Evolutionary conservation across 495 filamentous ascomycete species (phyloP).

Genomic region (Penicillium paxilli): DNA sequence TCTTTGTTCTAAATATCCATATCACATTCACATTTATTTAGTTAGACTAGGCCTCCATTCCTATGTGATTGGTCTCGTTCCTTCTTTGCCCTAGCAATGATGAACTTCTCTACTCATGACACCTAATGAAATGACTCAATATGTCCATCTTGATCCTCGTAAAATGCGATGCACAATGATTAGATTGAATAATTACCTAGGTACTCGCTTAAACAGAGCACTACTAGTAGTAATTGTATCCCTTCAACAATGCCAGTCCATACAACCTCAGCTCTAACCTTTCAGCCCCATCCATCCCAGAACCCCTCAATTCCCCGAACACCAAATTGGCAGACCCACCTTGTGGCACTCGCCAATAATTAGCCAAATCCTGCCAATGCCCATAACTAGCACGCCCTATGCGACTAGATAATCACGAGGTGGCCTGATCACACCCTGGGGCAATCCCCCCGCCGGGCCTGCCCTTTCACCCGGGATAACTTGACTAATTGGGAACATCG

Average conservation of each 20-base stretch:
- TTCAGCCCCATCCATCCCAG: not conserved
- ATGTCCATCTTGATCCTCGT: not conserved
- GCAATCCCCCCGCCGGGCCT: not conserved
- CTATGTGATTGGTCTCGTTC: not conserved
- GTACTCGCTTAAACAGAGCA: too few relatives aligned
- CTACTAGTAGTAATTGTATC: too few relatives aligned
- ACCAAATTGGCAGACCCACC: not conserved
- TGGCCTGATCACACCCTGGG: not conserved
- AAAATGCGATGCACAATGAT: not conserved
- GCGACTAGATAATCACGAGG: not conserved
- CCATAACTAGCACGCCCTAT: not conserved
- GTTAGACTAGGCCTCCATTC: not conserved
- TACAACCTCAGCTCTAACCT: not conserved
- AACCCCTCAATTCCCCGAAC: not conserved
- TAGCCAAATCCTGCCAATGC: not conserved
- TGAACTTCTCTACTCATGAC: not conserved
- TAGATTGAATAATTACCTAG: too few relatives aligned
- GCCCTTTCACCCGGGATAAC: not conserved
- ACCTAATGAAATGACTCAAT: not conserved
- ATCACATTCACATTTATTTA: not conserved
- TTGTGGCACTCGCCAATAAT: not conserved
- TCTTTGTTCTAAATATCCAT: conserved; percentile 6
- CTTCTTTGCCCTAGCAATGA: not conserved
- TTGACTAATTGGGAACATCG: not conserved
- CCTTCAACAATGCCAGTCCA: not conserved